phyloP scores from a whole-genome alignment of 345 rosid species.

The Arabis hirsuta region DNA sequence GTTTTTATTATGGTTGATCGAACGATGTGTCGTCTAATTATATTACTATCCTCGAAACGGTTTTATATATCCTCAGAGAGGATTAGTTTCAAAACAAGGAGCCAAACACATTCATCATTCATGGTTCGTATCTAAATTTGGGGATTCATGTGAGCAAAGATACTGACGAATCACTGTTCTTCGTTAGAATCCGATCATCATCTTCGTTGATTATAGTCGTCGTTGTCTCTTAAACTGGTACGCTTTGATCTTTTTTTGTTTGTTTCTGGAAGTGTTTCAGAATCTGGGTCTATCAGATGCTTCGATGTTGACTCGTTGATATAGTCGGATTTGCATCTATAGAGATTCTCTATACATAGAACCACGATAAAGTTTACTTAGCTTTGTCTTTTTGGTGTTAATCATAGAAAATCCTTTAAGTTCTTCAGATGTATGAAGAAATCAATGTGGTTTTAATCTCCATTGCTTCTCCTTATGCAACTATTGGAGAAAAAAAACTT shows the following conservation, averaged over 20 bases:
- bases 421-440: background rate
- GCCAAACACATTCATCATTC: constrained; percentile 17
- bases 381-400: too few species aligned
- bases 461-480: too few species aligned
- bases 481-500: background rate
- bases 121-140: background rate
- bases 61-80: background rate
- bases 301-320: constrained; percentile 28
- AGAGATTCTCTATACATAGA: background rate
- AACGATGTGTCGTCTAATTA: constrained; percentile 11
- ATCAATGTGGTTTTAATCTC: background rate
- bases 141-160: too few species aligned
- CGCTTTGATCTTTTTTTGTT: constrained; percentile 1
- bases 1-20: background rate
- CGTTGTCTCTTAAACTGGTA: constrained; percentile 31
- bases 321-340: background rate
- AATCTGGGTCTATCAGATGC: constrained; percentile 6
- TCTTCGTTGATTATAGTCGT: background rate
- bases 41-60: background rate
- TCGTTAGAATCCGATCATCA: too few species aligned
- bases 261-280: background rate
- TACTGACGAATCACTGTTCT: constrained; percentile 12
- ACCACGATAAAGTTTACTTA: too few species aligned
- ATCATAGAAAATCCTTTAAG: background rate
- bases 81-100: constrained; percentile 3